A percentile compares a stretch with the other conserved stretches of the same genome.
Evolutionary conservation across 1,284 basidiomycete genomes (phyloP).

Genomic region (Singerocomus inundabilis): DNA sequence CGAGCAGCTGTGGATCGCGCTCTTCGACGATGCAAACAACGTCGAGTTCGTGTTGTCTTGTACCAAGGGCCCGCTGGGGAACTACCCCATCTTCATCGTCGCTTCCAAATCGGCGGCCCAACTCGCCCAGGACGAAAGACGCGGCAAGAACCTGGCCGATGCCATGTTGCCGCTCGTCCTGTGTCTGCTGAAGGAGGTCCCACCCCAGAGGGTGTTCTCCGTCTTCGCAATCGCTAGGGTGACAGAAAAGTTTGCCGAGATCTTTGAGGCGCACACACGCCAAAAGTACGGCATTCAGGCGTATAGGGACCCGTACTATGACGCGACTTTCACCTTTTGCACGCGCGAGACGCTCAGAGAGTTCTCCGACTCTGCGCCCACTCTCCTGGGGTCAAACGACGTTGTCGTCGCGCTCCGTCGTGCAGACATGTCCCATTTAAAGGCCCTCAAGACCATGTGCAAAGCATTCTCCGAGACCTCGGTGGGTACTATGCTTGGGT

Average conservation of each 20-base stretch:
- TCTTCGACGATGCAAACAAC: slow-evolving; percentile 26
- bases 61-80: slow-evolving; percentile 49
- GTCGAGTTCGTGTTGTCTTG: slow-evolving; percentile 60
- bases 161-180: slow-evolving; percentile 37
- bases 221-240: slow-evolving; percentile 58
- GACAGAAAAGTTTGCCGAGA: slow-evolving; percentile 43
- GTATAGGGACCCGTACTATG: slow-evolving; percentile 52
- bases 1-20: slow-evolving; percentile 52
- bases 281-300: slow-evolving; percentile 29
- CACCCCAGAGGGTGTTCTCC: slow-evolving; percentile 57
- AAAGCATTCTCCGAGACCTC: slow-evolving; percentile 57
- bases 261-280: slow-evolving; percentile 47
- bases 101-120: slow-evolving; percentile 36
- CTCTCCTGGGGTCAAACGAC: slow-evolving; percentile 9
- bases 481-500: slow-evolving; percentile 37
- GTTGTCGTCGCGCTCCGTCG: slow-evolving; percentile 40
- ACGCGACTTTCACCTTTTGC: slow-evolving; percentile 58
- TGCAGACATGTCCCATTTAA: slow-evolving; percentile 44
- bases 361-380: slow-evolving; percentile 21
- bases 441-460: slow-evolving; percentile 46
- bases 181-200: slow-evolving; percentile 32
- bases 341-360: slow-evolving; percentile 41
- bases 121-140: slow-evolving; percentile 24
- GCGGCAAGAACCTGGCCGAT: slow-evolving; percentile 32
- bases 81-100: slow-evolving; percentile 61